A percentile compares a stretch with the other conserved stretches of the same genome.
Conservation (phyloP, 1,284 basidiomycete species). For the Boletus sp. region DNA sequence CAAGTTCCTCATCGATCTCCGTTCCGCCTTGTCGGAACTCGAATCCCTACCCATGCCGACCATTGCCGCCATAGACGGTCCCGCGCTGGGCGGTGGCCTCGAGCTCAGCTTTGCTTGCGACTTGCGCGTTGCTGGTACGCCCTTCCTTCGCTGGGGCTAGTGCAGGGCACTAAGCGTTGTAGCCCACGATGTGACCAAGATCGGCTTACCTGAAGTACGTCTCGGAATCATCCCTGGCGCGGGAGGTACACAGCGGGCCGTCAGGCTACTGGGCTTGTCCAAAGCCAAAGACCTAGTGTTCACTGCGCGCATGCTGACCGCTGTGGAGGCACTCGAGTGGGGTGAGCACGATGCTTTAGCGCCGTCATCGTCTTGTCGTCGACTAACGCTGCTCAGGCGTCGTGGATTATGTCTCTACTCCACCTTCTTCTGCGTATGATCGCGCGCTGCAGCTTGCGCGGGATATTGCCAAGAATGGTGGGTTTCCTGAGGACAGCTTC, state of each 20-base stretch:
- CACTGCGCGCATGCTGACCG: slow-evolving; percentile 56
- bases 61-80: slow-evolving; percentile 90
- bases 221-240: slow-evolving; percentile 94
- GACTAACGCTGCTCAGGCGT: slow-evolving; percentile 48
- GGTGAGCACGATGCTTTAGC: slow-evolving; percentile 45
- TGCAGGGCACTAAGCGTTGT: slow-evolving; percentile 7
- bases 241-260: slow-evolving; percentile 88
- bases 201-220: slow-evolving; percentile 72
- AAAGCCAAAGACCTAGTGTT: slow-evolving; percentile 85
- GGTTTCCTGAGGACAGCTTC: slow-evolving; percentile 14
- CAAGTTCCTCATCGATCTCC: slow-evolving; percentile 76
- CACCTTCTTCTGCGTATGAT: slow-evolving; percentile 58
- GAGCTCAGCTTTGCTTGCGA: slow-evolving; percentile 88
- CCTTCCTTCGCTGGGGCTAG: neutral
- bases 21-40: slow-evolving; percentile 68
- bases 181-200: slow-evolving; percentile 58
- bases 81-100: slow-evolving; percentile 87
- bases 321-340: slow-evolving; percentile 66
- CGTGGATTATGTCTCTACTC: slow-evolving; percentile 71
- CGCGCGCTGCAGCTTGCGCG: slow-evolving; percentile 62
- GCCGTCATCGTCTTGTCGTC: neutral
- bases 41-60: slow-evolving; percentile 84
- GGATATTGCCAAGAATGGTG: slow-evolving; percentile 70
- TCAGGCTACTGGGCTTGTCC: slow-evolving; percentile 75
- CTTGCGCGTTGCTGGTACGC: slow-evolving; percentile 75